Evolutionary conservation across 2,329 filamentous ascomycete species (phyloP).

Genomic region (Penicillium brasilianum): DNA sequence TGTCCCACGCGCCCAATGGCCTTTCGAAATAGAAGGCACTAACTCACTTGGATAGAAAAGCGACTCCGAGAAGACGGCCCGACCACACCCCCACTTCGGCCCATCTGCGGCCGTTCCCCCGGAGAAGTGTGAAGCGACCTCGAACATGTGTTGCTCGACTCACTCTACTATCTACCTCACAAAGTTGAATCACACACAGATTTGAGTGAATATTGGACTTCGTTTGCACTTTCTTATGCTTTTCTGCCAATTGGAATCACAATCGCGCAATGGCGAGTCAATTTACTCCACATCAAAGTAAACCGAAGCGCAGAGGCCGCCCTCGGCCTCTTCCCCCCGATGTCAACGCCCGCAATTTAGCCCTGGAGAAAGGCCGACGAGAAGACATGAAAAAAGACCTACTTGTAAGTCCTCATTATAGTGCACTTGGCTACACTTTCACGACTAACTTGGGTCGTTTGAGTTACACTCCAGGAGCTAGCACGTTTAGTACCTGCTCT

Average conservation of each 20-base stretch:
- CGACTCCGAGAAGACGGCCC: neutral
- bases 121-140: neutral
- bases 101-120: neutral
- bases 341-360: neutral
- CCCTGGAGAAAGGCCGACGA: neutral
- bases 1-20: neutral
- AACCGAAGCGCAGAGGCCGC: neutral
- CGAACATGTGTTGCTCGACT: neutral
- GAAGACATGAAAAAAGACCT: constrained; percentile 4
- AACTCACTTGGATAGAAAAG: neutral
- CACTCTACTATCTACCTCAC: neutral
- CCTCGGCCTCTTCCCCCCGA: neutral
- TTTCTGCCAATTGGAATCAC: neutral
- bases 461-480: neutral
- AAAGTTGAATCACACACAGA: too few species aligned
- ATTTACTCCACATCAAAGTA: neutral
- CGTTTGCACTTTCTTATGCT: too few species aligned
- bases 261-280: neutral
- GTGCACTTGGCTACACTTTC: neutral
- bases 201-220: too few species aligned
- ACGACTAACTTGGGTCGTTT: neutral
- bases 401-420: neutral
- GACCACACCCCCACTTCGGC: neutral
- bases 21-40: neutral
- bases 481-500: neutral